These are phyloP conservation scores for Aspergillus taichungensis DNA, from an alignment of 495 filamentous ascomycete genomes.

Conservation along the genomic window DNA sequence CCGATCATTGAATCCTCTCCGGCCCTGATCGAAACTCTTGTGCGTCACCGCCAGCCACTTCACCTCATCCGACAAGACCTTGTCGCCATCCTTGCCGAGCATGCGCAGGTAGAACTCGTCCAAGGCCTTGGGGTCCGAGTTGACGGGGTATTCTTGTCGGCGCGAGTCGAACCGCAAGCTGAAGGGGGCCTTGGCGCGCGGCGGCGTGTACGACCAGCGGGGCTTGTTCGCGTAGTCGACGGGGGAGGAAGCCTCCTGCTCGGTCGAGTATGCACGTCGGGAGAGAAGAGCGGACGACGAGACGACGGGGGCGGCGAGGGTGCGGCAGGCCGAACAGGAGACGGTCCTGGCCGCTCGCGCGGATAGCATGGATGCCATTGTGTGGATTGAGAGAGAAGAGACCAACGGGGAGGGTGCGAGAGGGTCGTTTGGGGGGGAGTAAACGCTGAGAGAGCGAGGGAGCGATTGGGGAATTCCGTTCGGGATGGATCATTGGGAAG, in stretches of 20 bases:
- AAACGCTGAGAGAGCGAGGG: slow-evolving; percentile 12
- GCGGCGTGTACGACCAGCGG: slow-evolving; percentile 77
- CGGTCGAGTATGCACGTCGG: slow-evolving; percentile 12
- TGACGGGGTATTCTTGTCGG: slow-evolving; percentile 52
- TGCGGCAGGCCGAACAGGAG: slow-evolving; percentile 25
- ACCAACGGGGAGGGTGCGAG: slow-evolving; percentile 8
- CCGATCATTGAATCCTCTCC: slow-evolving; percentile 88
- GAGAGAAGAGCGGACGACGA: slow-evolving; percentile 9
- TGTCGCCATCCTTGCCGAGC: slow-evolving; percentile 59
- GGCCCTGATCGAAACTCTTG: slow-evolving; percentile 95
- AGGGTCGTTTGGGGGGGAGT: too few relatives aligned
- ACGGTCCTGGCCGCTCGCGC: slow-evolving; percentile 27
- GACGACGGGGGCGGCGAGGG: slow-evolving; percentile 12
- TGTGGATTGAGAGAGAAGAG: slow-evolving; percentile 5
- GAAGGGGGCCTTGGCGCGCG: slow-evolving; percentile 67
- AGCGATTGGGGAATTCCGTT: slow-evolving; percentile 9
- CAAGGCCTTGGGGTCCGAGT: slow-evolving; percentile 61
- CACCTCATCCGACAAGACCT: slow-evolving; percentile 73
- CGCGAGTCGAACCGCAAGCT: slow-evolving; percentile 36
- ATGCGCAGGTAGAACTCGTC: slow-evolving; percentile 66
- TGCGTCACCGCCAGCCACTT: slow-evolving; percentile 98
- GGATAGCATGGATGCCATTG: slow-evolving; percentile 33
- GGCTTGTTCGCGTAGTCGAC: slow-evolving; percentile 42
- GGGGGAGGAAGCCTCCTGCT: slow-evolving; percentile 8
- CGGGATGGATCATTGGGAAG: slow-evolving; percentile 13